Conservation (phyloP, 2,329 filamentous ascomycete genomes). For the Colletotrichum sublineola region DNA sequence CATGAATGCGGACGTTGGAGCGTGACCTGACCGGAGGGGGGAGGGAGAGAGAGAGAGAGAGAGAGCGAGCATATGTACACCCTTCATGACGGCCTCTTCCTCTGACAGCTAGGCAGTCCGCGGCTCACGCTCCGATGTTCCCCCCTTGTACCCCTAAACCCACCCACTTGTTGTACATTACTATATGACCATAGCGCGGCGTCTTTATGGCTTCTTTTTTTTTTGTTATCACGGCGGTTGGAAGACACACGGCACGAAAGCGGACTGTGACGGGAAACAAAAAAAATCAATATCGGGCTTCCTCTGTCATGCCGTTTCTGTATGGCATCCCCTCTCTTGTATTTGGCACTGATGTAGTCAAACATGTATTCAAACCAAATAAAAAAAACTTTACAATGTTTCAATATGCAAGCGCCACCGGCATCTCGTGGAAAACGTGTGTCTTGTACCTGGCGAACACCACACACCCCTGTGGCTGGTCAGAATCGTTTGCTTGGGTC, state of each 20-base stretch:
- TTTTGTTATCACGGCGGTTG: constrained; percentile 18
- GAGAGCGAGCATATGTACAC: constrained; percentile 30
- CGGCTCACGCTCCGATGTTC: constrained; percentile 8
- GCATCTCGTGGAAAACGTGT: neutral
- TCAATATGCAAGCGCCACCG: neutral
- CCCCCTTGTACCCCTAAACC: constrained; percentile 26
- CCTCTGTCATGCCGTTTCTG: constrained; percentile 42
- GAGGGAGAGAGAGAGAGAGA: neutral
- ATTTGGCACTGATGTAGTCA: constrained; percentile 35
- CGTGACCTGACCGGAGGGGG: constrained; percentile 29
- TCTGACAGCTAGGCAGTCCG: constrained; percentile 17
- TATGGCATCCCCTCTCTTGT: constrained; percentile 58
- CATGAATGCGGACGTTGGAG: constrained; percentile 4
- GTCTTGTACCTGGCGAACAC: too few relatives aligned
- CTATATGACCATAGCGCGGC: constrained; percentile 53
- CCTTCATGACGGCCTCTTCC: constrained; percentile 14
- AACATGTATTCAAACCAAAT: constrained; percentile 3
- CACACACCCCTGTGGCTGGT: neutral
- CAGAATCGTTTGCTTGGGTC: neutral
- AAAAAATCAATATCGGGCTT: constrained; percentile 24
- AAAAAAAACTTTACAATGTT: neutral
- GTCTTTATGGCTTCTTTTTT: constrained; percentile 46
- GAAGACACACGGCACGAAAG: constrained; percentile 31
- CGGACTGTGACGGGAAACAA: constrained; percentile 22
- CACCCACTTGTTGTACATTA: constrained; percentile 49